Base-by-base conservation (phyloP, 75 land plant species). In the Ceratopteris richardii region DNA sequence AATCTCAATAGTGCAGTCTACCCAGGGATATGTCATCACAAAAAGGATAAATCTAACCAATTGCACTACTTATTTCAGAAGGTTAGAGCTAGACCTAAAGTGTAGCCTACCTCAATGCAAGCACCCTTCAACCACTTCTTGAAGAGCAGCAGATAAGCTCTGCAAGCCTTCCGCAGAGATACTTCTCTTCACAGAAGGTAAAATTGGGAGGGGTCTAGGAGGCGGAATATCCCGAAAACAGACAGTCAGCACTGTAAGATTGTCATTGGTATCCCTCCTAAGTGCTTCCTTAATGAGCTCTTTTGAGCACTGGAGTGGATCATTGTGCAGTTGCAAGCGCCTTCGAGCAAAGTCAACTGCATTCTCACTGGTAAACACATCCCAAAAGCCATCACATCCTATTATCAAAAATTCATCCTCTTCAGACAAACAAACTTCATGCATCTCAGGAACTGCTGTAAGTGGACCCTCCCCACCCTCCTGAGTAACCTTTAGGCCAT, bases 341-440 rank as follows among this genome's bases (percentile, higher is more conserved):
- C 71, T 84, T 56, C 88, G 66, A 1, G 71, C 92, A 52, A 87
- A 75, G 11, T 58, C 69, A 40, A 87, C 82, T 11, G 92, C 92
- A 70, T 68, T 68, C 60, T 81, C 84, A 60, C 87, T 87, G 44
- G 82, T 63, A 62, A 87, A 85, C 1, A 84, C 92, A 71, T 87
- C 92, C 92, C 92, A 85, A 21, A 85, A 69, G 2, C 88, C 88
- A 67, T 85, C 88, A 61, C 88, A 85, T 7, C 88, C 88, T 58
- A 85, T 66, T 42, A 85, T 73, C 27, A 85, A 48, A 44, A 80
- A 80, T 56, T 80, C 82, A 51, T 77, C 82, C 23, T 80, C 80
- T 18, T 80, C 76, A 9, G 80, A 67, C 31, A 85, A 69, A 6
- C 44, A 36, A 3, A 29, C 40, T 60, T 75, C 65, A 65, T 70